Percentiles rank a stretch among this genome's conserved stretches.
These are phyloP conservation scores for Aspergillus arachidicola DNA, from an alignment of 2,329 filamentous ascomycete genomes.

Conservation along the genomic window DNA sequence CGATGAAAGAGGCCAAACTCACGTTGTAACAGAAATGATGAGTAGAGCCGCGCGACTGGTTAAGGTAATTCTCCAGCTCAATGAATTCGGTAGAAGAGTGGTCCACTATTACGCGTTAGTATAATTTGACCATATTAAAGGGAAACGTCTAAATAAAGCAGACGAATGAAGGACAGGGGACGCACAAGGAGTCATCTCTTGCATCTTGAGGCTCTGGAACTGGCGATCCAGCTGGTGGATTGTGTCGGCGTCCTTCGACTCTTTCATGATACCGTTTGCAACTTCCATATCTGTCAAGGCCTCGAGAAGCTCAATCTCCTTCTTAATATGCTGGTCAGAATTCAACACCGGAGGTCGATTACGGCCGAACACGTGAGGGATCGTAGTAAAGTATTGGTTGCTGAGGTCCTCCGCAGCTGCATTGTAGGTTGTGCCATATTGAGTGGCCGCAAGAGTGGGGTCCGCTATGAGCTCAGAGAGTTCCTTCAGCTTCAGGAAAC, in stretches of 20 bases:
- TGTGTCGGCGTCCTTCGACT: constrained; percentile 54
- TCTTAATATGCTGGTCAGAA: constrained; percentile 62
- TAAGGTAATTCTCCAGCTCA: constrained; percentile 68
- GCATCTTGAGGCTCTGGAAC: constrained; percentile 69
- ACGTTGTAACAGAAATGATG: constrained; percentile 50
- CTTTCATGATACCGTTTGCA: constrained; percentile 75
- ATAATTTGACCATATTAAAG: not conserved
- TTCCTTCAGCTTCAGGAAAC: constrained; percentile 76
- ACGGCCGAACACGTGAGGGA: constrained; percentile 80
- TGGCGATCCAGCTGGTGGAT: constrained; percentile 72
- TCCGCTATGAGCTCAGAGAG: constrained; percentile 68
- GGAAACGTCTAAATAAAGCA: no score
- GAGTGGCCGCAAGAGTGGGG: constrained; percentile 47
- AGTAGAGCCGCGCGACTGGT: constrained; percentile 66
- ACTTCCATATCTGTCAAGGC: constrained; percentile 84
- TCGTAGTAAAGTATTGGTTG: constrained; percentile 77
- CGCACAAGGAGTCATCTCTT: constrained; percentile 70
- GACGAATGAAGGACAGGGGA: not conserved
- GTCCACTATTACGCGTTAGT: constrained; percentile 50
- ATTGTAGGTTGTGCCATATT: constrained; percentile 44
- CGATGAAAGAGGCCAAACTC: not conserved
- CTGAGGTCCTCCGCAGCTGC: constrained; percentile 65
- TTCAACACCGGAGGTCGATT: constrained; percentile 70
- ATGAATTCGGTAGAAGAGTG: constrained; percentile 63
- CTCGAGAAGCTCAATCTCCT: constrained; percentile 77